Conservation (phyloP, 495 filamentous ascomycete genomes). For the Beverwykella pulmonaria region DNA sequence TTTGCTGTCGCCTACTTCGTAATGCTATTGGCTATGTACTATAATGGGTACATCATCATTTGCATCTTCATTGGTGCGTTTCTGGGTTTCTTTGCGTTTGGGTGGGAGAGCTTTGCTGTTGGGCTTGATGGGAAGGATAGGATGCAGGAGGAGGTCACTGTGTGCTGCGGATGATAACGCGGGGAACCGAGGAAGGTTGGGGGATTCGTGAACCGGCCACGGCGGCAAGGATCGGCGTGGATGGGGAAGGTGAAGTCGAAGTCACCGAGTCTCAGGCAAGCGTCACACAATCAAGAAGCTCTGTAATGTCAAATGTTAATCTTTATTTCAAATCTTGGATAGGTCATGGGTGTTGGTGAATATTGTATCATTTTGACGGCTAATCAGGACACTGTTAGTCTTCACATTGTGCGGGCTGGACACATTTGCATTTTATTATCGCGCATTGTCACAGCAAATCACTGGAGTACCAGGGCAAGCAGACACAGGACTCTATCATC, state of each 20-base stretch:
- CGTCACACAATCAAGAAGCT: background rate
- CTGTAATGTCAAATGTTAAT: background rate
- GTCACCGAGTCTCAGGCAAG: too few species aligned
- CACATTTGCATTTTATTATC: too few species aligned
- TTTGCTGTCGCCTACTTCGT: conserved; percentile 61
- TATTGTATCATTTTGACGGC: too few species aligned
- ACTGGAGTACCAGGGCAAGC: too few species aligned
- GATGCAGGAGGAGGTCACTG: conserved; percentile 35
- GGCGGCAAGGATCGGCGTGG: background rate
- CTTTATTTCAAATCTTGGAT: background rate
- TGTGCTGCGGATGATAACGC: conserved; percentile 35
- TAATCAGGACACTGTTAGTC: too few species aligned
- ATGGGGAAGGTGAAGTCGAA: too few species aligned
- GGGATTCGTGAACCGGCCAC: background rate
- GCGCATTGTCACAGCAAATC: too few species aligned
- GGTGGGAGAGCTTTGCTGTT: conserved; percentile 36
- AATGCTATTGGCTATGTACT: conserved; percentile 56
- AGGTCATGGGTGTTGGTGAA: background rate
- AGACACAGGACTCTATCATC: too few species aligned
- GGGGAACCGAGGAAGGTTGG: background rate
- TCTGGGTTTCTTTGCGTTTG: conserved; percentile 39
- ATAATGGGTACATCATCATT: conserved; percentile 60
- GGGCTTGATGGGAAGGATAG: conserved; percentile 8
- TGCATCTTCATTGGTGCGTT: conserved; percentile 58
- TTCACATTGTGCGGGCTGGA: too few species aligned